Base-by-base conservation (phyloP, 805 yeast genomes). In the Candida insectalens region DNA sequence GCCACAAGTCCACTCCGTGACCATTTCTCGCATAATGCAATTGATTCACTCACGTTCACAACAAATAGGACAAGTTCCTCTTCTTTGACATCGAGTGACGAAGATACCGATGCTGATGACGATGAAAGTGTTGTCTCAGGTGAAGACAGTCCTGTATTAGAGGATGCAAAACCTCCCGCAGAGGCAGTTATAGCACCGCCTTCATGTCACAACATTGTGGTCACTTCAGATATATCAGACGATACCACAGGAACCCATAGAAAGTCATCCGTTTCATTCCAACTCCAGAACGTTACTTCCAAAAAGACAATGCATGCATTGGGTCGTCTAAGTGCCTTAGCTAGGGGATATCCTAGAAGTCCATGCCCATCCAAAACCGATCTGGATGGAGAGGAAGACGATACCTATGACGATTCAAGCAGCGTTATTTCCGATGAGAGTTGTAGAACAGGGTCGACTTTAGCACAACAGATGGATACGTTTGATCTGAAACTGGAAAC, bases 401-500 rank as follows among this genome's bases (percentile, higher is more conserved):
- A 35, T 17, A 36, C 27, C n/a, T 37, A 33, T 10, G 30, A 32
- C 10, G 36, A 32, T 28, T 32, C 38, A 23, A 37, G 31, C 10
- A 25, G 19, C 20, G 27, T 23, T 8, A 33, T 29, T 12, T 38
- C 35, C 20, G 37, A 36, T n/a, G 45, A 36, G 6, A 39, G 36
- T 12, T 41, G n/a, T 6, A 16, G 18, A 27, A 12, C 29, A 4
- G 15, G 10, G 18, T 12, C 23, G 23, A 8, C 23, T 21, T 21
- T 12, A 21, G 10, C 12, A 12, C 23, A 21, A 7, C 39, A 38
- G 25, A 29, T 34, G 10, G 27, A 32, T 4, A 12, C 25, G 4
- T 40, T 79, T 42, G 80, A 79, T 35, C 60, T 80, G 38, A 74
- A 71, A 39, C 53, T 80, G 46, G 74, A 74, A 36, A 79, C 78